Evolutionary conservation across 139 green algal genomes (phyloP).

Genomic region (Coelastrella sp.): DNA sequence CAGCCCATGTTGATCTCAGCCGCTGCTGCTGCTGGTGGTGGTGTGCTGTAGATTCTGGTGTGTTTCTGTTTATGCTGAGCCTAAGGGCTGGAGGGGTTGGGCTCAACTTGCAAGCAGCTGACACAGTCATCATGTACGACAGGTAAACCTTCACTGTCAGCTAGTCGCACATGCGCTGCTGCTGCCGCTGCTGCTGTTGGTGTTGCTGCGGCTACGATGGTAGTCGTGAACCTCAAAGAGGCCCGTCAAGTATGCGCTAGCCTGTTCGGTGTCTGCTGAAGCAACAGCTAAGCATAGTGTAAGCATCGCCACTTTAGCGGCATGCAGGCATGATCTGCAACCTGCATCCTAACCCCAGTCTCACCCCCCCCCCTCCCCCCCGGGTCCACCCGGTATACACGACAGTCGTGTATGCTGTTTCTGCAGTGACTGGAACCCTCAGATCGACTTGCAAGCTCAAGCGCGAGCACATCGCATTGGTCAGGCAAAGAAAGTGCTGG

Average conservation of each 20-base stretch:
- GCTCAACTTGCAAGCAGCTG: slow-evolving; percentile 91
- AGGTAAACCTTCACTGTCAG: slow-evolving; percentile 22
- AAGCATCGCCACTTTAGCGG: too few species aligned
- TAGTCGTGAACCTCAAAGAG: too few species aligned
- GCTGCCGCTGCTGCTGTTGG: neutral
- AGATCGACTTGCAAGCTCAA: slow-evolving; percentile 86
- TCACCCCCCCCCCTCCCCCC: too few species aligned
- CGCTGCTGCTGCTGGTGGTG: neutral
- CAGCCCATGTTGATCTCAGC: too few species aligned
- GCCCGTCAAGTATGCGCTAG: too few species aligned
- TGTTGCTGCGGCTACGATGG: too few species aligned
- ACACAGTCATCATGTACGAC: slow-evolving; percentile 93
- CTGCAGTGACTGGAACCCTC: slow-evolving; percentile 73
- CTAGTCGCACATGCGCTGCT: neutral
- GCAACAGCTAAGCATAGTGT: too few species aligned
- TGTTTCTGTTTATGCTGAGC: slow-evolving; percentile 83
- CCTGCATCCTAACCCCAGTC: too few species aligned
- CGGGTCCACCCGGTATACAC: too few species aligned
- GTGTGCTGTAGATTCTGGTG: slow-evolving; percentile 53
- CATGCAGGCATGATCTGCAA: too few species aligned
- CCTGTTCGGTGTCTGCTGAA: too few species aligned
- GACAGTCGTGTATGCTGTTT: too few species aligned
- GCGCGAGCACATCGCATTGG: slow-evolving; percentile 96
- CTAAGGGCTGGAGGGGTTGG: slow-evolving; percentile 86
- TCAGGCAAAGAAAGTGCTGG: slow-evolving; percentile 75